Evolutionary conservation across 305 asterid genomes (phyloP), one percentile per base, ranked within the genome.

Genomic region (Galium porrigens): DNA sequence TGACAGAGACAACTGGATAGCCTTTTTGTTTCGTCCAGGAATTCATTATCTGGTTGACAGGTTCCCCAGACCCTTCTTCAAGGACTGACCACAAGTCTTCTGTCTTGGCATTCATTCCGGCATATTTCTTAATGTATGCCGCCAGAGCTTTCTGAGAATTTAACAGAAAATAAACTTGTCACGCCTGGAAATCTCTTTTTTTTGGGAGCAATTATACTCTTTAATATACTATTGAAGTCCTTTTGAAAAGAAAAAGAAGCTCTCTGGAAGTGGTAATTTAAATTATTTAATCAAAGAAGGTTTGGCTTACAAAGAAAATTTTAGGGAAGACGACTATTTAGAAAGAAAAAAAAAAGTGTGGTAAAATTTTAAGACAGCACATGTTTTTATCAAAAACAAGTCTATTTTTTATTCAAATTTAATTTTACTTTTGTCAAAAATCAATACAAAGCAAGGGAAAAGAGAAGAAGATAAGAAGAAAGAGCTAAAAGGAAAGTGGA

Each of bases 51-150:
- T 75, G 78, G 82, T 87, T 92, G 74, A 92, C 99, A 30, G 96
- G 99, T 76, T 92, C 95, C 72, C 95, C 94, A 76, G 99, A 92
- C 71, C 75, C 90, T 72, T 89, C 90, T 79, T 92, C 63, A 61
- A 89, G 95, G 75, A 85, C 99, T 58, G 96, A 79, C 99, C 99
- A 92, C 70, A 92, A 74, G 77, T 92, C 99, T 78, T 89, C 95
- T 55, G 99, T 92, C 82, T 83, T 89, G 66, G 99, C 94, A 81
- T 92, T 92, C 60, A 89, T 83, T 83, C 91, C 82, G 64, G 97
- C 95, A 70, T 82, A 81, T 74, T 48, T 86, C 78, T 89, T 85
- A 58, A 92, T 78, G 85, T 92, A 92, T 66, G 89, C 77, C 58
- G 96, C 99, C 76, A 92, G 92, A 64, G 89, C 95, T 65, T 85